Percentiles rank a stretch among this genome's conserved stretches.
These are phyloP conservation scores for Cutaneotrichosporon sp. DNA, from an alignment of 1,284 basidiomycete genomes.

Conservation along the genomic window DNA sequence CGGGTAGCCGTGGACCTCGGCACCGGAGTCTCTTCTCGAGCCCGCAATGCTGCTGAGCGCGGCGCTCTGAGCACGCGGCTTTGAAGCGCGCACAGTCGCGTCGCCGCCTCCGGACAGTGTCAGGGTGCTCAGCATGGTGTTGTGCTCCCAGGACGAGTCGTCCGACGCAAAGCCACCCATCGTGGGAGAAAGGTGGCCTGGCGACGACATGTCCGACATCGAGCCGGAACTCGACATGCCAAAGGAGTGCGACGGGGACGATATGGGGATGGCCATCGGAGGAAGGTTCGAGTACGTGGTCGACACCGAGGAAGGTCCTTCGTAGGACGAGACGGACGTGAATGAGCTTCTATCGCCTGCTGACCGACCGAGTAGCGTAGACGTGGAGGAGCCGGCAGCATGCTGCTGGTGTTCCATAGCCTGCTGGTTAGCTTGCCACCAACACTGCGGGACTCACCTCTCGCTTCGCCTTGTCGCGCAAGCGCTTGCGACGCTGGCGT, in stretches of 20 bases:
- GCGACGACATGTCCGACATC: constrained; percentile 23
- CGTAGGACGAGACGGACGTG: constrained; percentile 18
- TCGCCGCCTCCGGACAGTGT: constrained; percentile 13
- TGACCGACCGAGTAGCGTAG: constrained; percentile 9
- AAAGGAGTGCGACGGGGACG: constrained; percentile 21
- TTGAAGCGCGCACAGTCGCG: constrained; percentile 16
- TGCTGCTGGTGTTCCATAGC: constrained; percentile 12
- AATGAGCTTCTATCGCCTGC: constrained; percentile 13
- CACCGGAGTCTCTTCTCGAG: constrained; percentile 13
- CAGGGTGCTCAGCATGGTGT: constrained; percentile 24
- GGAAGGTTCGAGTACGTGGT: constrained; percentile 19
- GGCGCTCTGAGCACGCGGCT: constrained; percentile 16
- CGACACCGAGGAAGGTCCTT: constrained; percentile 22
- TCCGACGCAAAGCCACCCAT: constrained; percentile 21
- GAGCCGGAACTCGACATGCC: constrained; percentile 19
- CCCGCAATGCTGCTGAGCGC: constrained; percentile 9
- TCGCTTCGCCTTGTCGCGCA: constrained; percentile 29
- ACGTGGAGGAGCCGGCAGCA: constrained; percentile 4
- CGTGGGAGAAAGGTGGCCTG: constrained; percentile 22
- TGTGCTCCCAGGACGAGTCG: constrained; percentile 25
- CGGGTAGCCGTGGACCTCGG: not conserved
- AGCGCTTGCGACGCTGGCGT: constrained; percentile 27
- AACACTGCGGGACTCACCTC: constrained; percentile 12
- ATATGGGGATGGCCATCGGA: constrained; percentile 20
- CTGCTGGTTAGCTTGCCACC: not conserved